These are phyloP conservation scores for Magnolia officinalis DNA, from an alignment of 164 flowering plant genomes.

Conservation along the genomic window DNA sequence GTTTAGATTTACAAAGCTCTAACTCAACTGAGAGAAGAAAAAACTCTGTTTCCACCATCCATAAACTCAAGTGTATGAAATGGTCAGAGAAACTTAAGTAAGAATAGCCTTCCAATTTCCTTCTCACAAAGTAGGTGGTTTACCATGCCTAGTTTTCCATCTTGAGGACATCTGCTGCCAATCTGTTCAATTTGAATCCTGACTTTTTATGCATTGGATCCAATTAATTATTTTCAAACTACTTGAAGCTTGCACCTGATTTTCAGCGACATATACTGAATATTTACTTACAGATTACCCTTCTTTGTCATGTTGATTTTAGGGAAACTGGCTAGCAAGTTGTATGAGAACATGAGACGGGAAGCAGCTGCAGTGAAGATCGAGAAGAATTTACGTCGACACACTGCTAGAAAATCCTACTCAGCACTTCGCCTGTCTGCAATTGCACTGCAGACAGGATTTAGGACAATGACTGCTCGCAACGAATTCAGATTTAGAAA, in stretches of 20 bases:
- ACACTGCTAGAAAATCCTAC: slow-evolving; percentile 54
- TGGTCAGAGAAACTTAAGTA: too few species aligned
- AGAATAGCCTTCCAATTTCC: too few species aligned
- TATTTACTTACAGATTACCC: background rate
- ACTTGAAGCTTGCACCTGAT: slow-evolving; percentile 2
- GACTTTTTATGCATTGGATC: background rate
- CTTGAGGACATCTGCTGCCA: background rate
- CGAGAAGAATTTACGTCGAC: slow-evolving; percentile 70
- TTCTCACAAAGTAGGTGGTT: too few species aligned
- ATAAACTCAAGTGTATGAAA: too few species aligned
- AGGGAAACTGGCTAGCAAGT: slow-evolving; percentile 73
- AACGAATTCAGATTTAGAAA: slow-evolving; percentile 84
- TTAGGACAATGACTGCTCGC: slow-evolving; percentile 91
- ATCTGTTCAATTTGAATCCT: background rate
- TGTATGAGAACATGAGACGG: slow-evolving; percentile 62
- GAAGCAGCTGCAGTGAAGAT: slow-evolving; percentile 84
- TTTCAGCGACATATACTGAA: background rate
- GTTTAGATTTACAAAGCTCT: too few species aligned
- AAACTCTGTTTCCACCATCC: too few species aligned
- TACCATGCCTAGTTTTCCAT: too few species aligned
- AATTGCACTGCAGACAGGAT: slow-evolving; percentile 74
- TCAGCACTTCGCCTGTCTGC: slow-evolving; percentile 45
- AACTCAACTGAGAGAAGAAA: too few species aligned
- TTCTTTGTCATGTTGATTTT: slow-evolving; percentile 1
- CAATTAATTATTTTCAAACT: slow-evolving; percentile 2